Conservation (phyloP, 768 basidiomycete genomes). For the Auriculariales sp. region DNA sequence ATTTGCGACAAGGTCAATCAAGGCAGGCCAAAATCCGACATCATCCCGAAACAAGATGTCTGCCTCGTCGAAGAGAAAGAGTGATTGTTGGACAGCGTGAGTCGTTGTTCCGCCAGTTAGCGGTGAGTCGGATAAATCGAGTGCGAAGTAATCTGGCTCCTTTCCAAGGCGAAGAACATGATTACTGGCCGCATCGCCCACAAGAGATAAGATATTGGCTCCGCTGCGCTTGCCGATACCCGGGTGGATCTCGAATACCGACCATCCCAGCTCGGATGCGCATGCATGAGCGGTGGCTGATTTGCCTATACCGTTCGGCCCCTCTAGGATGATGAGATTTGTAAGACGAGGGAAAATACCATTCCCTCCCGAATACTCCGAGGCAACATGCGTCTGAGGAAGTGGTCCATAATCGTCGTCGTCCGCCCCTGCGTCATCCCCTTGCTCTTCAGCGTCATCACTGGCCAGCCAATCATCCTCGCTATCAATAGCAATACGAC, state of each 20-base stretch:
- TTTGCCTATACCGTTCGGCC: constrained; percentile 80
- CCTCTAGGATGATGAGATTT: constrained; percentile 76
- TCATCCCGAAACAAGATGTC: constrained; percentile 88
- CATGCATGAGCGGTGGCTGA: constrained; percentile 89
- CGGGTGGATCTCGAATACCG: constrained; percentile 92
- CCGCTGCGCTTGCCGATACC: constrained; percentile 86
- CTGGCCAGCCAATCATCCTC: constrained; percentile 42
- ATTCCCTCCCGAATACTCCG: neutral
- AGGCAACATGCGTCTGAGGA: neutral
- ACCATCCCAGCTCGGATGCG: constrained; percentile 87
- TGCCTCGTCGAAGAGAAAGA: constrained; percentile 89
- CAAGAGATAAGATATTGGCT: constrained; percentile 56
- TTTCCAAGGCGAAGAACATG: constrained; percentile 44
- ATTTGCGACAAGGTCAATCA: constrained; percentile 66
- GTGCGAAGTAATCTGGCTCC: neutral
- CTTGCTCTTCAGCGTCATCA: constrained; percentile 22
- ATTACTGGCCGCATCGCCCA: constrained; percentile 90
- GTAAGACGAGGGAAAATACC: constrained; percentile 28
- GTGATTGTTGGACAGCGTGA: constrained; percentile 51
- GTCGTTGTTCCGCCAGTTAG: neutral
- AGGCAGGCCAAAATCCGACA: constrained; percentile 69
- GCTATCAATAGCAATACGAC: constrained; percentile 33
- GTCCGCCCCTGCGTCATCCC: constrained; percentile 6
- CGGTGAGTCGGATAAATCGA: neutral
- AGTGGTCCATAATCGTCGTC: constrained; percentile 2